Conservation (phyloP, 352 stramenopile species). For the Elongisporangium undulatum region DNA sequence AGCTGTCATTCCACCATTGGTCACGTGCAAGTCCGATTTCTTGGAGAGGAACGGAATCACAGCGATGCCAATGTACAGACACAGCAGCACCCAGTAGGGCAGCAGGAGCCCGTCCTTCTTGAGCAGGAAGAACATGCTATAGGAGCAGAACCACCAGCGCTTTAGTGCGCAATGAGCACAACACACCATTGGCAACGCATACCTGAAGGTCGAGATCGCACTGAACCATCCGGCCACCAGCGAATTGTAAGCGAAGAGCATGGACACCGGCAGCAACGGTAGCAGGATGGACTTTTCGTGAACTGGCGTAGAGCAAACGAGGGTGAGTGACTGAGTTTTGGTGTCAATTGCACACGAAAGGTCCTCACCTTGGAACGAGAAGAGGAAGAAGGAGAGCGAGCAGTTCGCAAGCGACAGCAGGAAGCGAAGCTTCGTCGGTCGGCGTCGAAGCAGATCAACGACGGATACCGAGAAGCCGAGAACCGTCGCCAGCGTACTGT, state of each 20-base stretch:
- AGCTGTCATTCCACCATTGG: slow-evolving; percentile 5
- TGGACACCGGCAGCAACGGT: slow-evolving; percentile 87
- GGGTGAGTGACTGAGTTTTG: background rate
- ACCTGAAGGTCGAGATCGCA: slow-evolving; percentile 83
- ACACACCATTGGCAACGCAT: background rate
- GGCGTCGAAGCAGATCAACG: slow-evolving; percentile 60
- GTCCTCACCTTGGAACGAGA: slow-evolving; percentile 91
- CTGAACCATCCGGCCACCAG: slow-evolving; percentile 76
- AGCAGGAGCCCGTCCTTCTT: slow-evolving; percentile 75
- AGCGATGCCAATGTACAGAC: slow-evolving; percentile 38
- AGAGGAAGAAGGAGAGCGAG: slow-evolving; percentile 94
- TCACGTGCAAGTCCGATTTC: slow-evolving; percentile 20
- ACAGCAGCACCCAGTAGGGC: slow-evolving; percentile 64
- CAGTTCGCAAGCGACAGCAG: slow-evolving; percentile 82
- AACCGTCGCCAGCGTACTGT: slow-evolving; percentile 77
- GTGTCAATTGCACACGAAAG: background rate
- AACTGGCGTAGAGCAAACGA: slow-evolving; percentile 36
- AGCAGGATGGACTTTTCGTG: slow-evolving; percentile 97
- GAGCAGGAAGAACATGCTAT: slow-evolving; percentile 87
- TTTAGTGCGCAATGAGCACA: background rate
- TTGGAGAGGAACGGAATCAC: slow-evolving; percentile 35
- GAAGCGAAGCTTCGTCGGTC: slow-evolving; percentile 66
- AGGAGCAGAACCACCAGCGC: background rate
- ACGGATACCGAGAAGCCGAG: slow-evolving; percentile 85
- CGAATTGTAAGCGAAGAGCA: slow-evolving; percentile 66